Evolutionary conservation across 2,329 filamentous ascomycete species (phyloP), one percentile per base, ranked within the genome.

Genomic region (Epichloe brachyelytri): DNA sequence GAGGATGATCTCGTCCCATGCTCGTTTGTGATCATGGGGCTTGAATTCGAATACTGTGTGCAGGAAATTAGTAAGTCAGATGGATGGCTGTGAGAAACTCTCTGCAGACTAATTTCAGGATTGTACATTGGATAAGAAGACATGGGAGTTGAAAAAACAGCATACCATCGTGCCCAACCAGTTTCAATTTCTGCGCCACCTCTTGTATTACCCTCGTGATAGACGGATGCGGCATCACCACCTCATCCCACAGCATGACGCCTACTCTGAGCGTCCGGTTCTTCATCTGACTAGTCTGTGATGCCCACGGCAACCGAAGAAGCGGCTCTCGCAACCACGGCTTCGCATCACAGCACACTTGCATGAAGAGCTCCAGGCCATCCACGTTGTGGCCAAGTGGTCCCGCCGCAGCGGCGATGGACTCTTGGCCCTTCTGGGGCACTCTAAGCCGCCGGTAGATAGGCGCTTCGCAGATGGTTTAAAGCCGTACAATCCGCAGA

Each of bases 141-240:
- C 26, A 30, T 10, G 10, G 3, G 26, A 30, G 10, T 30, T 30
- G 10, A 30, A 10, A 4, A 30, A 30, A 11, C 26, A 10, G 8
- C 26, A 30, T 30, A 83, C 61, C 44, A 83, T 73, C 57, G 79
- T 71, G 17, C 75, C 70, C 36, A 74, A 67, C 47, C 54, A 65
- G 55, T 58, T 63, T 68, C 52, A 85, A 38, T 56, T 61, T 75
- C 12, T 72, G 70, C 0, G 75, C 75, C 0, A 79, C 71, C 48
- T 78, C 72, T 49, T 69, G 67, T 39, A 86, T 59, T 1, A 80
- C 82, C 40, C 81, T 66, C 1, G 66, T 65, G 38, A 83, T 71
- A 0, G 80, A 80, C 0, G 80, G 80, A 53, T 82, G 79, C 1
- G 78, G 78, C 55, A 69, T 73, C 0, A 83, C 77, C 11, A 83